Evolutionary conservation across 2,329 filamentous ascomycete genomes (phyloP), one percentile per base, ranked within the genome.

Genomic region (Fusarium sp.): DNA sequence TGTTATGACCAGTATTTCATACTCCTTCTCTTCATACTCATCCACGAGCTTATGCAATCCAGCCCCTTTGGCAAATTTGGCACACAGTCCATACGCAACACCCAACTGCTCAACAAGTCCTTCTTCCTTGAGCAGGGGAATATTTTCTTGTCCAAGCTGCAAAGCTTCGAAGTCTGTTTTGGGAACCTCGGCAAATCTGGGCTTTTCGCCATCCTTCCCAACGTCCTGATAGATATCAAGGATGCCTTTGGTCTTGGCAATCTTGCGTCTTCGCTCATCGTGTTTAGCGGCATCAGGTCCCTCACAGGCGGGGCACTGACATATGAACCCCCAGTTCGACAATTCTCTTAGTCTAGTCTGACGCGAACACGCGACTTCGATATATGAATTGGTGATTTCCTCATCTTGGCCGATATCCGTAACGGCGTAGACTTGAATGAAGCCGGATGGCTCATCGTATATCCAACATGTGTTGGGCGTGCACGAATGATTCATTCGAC

Each of bases 401-500:
- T 64, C 60, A 3, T 47, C 37, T 7, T 43, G 19, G 5, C 6
- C 4, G 3, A 64, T 65, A 4, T 65, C 17, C 3, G 33, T 65
- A 1, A 52, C 61, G 1, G 52, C 41, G 6, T 65, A 64, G 1
- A 64, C 52, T 22, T 64, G 60, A 30, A 64, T 64, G n/a, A 64
- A 47, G 0, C 30, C 41, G 0, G 60, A 39, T 2, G 53, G 60
- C 14, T 64, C 60, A 17, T 64, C 61, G 0, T 64, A 64, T 0
- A 64, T 43, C 61, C 61, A 64, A 0, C 61, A 64, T 8, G 50
- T 65, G 9, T 64, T 64, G 1, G 61, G 61, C 6, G 53, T 64
- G 8, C 60, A 64, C 0, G 60, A 65, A 35, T 64, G 61, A 8
- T 64, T 64, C 61, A 64, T 64, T 1, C 61, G 60, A 17, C 61